Conservation (phyloP, 176 grass and related monocot species). For the Oryza australiensis region DNA sequence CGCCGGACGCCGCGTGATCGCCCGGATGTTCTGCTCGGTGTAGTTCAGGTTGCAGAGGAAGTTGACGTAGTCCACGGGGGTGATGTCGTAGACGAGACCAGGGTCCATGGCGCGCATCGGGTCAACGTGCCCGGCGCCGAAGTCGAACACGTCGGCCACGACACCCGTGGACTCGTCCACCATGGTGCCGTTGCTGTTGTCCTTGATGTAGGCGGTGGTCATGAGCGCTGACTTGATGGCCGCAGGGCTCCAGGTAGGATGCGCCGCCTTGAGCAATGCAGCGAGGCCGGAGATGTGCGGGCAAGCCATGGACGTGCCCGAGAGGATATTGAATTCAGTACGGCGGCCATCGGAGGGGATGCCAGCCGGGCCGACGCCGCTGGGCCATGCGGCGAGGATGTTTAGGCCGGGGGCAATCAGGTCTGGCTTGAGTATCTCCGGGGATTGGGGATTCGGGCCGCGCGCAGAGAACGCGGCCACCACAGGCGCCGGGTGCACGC, state of each 20-base stretch:
- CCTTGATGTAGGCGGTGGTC: constrained; percentile 73
- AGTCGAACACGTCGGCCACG: constrained; percentile 64
- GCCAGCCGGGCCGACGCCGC: constrained; percentile 72
- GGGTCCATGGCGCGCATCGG: constrained; percentile 96
- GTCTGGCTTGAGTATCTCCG: constrained; percentile 87
- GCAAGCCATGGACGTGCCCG: constrained; percentile 95
- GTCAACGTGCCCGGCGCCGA: constrained; percentile 82
- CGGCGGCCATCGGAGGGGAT: constrained; percentile 64
- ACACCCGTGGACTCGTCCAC: constrained; percentile 71
- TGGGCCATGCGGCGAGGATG: constrained; percentile 88
- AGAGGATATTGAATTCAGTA: constrained; percentile 93
- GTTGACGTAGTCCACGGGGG: constrained; percentile 49
- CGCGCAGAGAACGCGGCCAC: constrained; percentile 91
- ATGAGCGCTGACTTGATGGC: constrained; percentile 95
- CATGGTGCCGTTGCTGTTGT: constrained; percentile 75
- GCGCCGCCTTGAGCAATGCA: constrained; percentile 90
- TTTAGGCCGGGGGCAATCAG: constrained; percentile 84
- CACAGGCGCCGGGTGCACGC: constrained; percentile 81
- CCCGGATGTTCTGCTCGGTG: constrained; percentile 79
- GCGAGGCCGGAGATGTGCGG: constrained; percentile 91
- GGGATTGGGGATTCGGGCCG: constrained; percentile 80
- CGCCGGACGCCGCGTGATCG: constrained; percentile 62
- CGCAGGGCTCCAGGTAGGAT: constrained; percentile 76
- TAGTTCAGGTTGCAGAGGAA: constrained; percentile 94
- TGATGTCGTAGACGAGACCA: constrained; percentile 79